Evolutionary conservation across 2,329 filamentous ascomycete species (phyloP).

Genomic region (Trichoderma asperellum): DNA sequence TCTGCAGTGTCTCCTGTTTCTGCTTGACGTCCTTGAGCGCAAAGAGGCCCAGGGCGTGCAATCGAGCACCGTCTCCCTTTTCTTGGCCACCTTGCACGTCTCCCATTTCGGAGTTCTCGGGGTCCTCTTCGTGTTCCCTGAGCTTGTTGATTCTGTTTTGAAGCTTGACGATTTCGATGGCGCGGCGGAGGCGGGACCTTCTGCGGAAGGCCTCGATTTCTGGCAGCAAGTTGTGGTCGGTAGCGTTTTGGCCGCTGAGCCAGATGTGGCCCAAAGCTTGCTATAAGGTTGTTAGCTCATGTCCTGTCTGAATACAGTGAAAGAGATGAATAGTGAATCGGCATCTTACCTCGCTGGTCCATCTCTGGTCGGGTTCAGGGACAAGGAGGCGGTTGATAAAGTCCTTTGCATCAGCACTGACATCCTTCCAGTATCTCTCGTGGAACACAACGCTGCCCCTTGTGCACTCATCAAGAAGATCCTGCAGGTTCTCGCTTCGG

Average conservation of each 20-base stretch:
- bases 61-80: slow-evolving; percentile 72
- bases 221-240: slow-evolving; percentile 94
- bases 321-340: slow-evolving; percentile 38
- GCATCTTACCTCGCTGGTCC: slow-evolving; percentile 67
- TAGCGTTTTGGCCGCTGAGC: slow-evolving; percentile 89
- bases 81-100: slow-evolving; percentile 66
- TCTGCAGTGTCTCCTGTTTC: slow-evolving; percentile 73
- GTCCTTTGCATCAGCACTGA: slow-evolving; percentile 91
- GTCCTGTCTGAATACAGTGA: background rate
- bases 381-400: slow-evolving; percentile 86
- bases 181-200: background rate
- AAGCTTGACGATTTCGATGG: slow-evolving; percentile 17
- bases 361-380: slow-evolving; percentile 74
- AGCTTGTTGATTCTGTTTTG: slow-evolving; percentile 55
- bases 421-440: slow-evolving; percentile 97
- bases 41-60: slow-evolving; percentile 29
- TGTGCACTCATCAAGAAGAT: slow-evolving; percentile 93
- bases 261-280: slow-evolving; percentile 81
- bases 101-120: slow-evolving; percentile 74
- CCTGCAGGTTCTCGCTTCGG: slow-evolving; percentile 88
- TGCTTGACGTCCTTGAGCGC: slow-evolving; percentile 56
- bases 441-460: slow-evolving; percentile 87
- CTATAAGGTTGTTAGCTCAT: slow-evolving; percentile 44
- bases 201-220: slow-evolving; percentile 62
- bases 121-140: slow-evolving; percentile 87